These are phyloP conservation scores for Backusella mclennaniae DNA, from an alignment of 192 early-diverging fungal species.

Conservation along the genomic window DNA sequence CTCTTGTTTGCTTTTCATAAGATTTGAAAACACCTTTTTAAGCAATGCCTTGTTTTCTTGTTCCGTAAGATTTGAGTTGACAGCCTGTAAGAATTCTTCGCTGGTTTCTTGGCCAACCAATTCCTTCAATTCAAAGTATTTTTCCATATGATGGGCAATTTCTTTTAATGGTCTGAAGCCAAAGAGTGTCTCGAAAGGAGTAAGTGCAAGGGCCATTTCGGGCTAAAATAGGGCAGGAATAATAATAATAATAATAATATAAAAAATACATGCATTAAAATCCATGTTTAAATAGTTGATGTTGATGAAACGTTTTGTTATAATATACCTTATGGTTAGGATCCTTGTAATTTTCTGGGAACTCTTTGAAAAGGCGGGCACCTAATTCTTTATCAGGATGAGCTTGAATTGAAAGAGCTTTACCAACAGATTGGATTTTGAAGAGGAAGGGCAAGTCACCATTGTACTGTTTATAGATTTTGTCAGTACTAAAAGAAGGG, in stretches of 20 bases:
- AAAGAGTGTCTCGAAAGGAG: slow-evolving; percentile 94
- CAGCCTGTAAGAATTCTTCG: slow-evolving; percentile 42
- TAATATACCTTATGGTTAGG: slow-evolving; percentile 38
- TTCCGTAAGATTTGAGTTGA: slow-evolving; percentile 35
- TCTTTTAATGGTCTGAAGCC: slow-evolving; percentile 85
- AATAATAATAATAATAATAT: background rate
- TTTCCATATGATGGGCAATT: slow-evolving; percentile 61
- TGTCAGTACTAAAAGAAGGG: slow-evolving; percentile 47
- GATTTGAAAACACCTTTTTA: slow-evolving; percentile 51
- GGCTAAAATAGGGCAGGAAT: slow-evolving; percentile 55
- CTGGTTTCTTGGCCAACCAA: slow-evolving; percentile 59
- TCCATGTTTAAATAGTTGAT: background rate
- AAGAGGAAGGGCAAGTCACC: slow-evolving; percentile 94
- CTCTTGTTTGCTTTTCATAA: slow-evolving; percentile 54
- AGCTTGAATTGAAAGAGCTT: slow-evolving; percentile 96
- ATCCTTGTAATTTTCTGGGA: slow-evolving; percentile 82
- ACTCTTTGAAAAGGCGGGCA: slow-evolving; percentile 59
- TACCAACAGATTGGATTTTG: slow-evolving; percentile 88
- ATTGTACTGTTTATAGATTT: slow-evolving; percentile 59
- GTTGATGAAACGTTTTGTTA: background rate
- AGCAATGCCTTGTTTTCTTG: slow-evolving; percentile 44
- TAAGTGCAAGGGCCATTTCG: slow-evolving; percentile 96
- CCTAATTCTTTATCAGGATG: slow-evolving; percentile 94
- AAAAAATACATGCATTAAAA: background rate
- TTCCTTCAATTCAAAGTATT: slow-evolving; percentile 77